Conservation (phyloP, 352 stramenopile species). For the Blastocystis sp. region DNA sequence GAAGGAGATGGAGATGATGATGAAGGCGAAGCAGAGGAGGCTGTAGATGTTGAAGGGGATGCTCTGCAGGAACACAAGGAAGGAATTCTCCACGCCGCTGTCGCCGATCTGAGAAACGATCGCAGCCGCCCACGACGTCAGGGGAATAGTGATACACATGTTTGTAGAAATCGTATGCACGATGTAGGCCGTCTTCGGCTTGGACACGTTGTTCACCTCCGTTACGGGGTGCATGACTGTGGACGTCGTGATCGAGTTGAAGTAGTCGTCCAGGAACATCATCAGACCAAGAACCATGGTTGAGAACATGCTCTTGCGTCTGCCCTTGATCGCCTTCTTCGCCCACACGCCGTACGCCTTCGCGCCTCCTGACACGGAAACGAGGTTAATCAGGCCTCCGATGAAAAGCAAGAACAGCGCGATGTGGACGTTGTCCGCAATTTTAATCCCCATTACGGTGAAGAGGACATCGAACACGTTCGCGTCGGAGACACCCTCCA, state of each 20-base stretch:
- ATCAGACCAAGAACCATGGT: constrained; percentile 57
- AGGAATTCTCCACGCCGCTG: constrained; percentile 45
- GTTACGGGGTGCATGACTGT: constrained; percentile 62
- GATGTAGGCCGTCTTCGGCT: constrained; percentile 62
- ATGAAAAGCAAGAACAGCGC: constrained; percentile 65
- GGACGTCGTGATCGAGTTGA: constrained; percentile 61
- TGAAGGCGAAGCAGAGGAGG: constrained; percentile 45
- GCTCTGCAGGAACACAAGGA: constrained; percentile 38
- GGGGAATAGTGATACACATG: constrained; percentile 65
- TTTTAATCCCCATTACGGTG: constrained; percentile 64
- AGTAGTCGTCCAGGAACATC: constrained; percentile 69
- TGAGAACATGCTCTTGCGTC: constrained; percentile 50
- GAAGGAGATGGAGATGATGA: constrained; percentile 49
- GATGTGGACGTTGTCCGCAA: constrained; percentile 48
- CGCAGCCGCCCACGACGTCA: constrained; percentile 59
- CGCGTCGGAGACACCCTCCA: constrained; percentile 6
- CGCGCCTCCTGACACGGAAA: constrained; percentile 51
- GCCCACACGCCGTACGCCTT: constrained; percentile 55
- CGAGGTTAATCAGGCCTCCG: constrained; percentile 58
- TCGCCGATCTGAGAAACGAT: constrained; percentile 66
- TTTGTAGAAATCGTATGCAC: constrained; percentile 65
- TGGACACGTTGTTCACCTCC: constrained; percentile 64
- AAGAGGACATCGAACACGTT: constrained; percentile 65
- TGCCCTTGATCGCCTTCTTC: constrained; percentile 40
- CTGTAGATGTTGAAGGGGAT: constrained; percentile 70